These are phyloP conservation scores for Pigoraptor vietnamica DNA, from an alignment of 78 protist species.

Conservation along the genomic window DNA sequence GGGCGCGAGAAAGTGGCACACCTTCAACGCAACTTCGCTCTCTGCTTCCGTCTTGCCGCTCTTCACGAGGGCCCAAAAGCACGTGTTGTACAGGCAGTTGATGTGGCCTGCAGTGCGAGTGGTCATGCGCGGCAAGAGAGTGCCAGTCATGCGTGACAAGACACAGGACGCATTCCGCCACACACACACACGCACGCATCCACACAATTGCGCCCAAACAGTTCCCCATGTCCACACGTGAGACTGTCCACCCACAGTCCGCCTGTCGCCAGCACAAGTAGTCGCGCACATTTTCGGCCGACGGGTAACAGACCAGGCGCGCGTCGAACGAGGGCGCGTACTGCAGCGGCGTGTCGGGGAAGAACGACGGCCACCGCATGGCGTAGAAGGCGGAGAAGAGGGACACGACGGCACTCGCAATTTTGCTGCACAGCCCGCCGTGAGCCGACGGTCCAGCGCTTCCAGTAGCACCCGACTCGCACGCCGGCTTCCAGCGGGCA, in stretches of 20 bases:
- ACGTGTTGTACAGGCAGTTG: conserved; percentile 79
- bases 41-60: conserved; percentile 55
- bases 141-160: no score
- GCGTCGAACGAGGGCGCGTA: conserved; percentile 84
- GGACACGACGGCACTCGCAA: conserved; percentile 47
- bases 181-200: background rate
- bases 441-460: no score
- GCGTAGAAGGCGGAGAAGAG: conserved; percentile 59
- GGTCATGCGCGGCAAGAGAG: no score
- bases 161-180: background rate
- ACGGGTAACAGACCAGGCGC: conserved; percentile 81
- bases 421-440: conserved; percentile 14
- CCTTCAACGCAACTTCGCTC: background rate
- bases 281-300: conserved; percentile 58
- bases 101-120: conserved; percentile 67
- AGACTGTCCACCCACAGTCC: conserved; percentile 25
- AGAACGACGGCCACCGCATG: conserved; percentile 48
- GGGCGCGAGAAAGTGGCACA: no score
- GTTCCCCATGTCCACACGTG: background rate
- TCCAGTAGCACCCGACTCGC: no score
- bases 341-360: conserved; percentile 39
- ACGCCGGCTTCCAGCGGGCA: no score
- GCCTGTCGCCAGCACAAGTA: conserved; percentile 77
- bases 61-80: conserved; percentile 76
- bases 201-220: background rate